phyloP scores from a whole-genome alignment of 2,329 filamentous ascomycete species.

The Cercospora janseana region DNA sequence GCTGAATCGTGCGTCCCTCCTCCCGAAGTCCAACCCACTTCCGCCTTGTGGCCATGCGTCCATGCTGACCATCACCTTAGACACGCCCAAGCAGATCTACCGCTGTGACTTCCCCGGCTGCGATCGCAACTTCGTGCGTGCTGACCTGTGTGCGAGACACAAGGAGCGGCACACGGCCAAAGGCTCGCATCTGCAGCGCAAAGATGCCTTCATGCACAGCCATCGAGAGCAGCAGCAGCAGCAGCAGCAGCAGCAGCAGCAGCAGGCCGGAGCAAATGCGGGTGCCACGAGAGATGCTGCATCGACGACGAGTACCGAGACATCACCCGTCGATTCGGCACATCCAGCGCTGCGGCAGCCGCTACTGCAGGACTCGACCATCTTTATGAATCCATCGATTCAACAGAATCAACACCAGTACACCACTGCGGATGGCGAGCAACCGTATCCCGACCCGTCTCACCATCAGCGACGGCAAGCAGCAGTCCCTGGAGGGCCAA shows the following conservation, averaged over 20 bases:
- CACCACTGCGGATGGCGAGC: constrained; percentile 15
- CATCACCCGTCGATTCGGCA: constrained; percentile 28
- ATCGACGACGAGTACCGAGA: constrained; percentile 20
- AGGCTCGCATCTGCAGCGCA: constrained; percentile 71
- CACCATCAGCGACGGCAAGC: constrained; percentile 17
- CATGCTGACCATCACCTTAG: constrained; percentile 44
- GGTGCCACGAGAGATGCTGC: constrained; percentile 15
- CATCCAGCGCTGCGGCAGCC: constrained; percentile 19
- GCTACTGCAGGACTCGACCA: constrained; percentile 12
- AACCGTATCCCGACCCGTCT: constrained; percentile 11
- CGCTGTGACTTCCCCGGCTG: constrained; percentile 91
- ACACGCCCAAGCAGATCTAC: constrained; percentile 93
- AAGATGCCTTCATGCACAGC: constrained; percentile 63
- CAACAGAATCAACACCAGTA: constrained; percentile 18
- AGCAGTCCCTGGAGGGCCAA: constrained; percentile 9
- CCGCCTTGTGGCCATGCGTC: not conserved
- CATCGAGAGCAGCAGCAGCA: too few species aligned
- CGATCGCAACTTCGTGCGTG: constrained; percentile 83
- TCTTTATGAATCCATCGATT: constrained; percentile 15
- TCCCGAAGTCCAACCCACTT: constrained; percentile 5
- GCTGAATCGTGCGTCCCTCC: constrained; percentile 73
- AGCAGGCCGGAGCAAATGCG: not conserved
- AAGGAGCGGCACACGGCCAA: constrained; percentile 55
- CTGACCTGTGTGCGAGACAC: constrained; percentile 78
- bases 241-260: constrained; percentile 15